These are phyloP conservation scores for Abortiporus biennis DNA, from an alignment of 1,284 basidiomycete species.

Conservation along the genomic window DNA sequence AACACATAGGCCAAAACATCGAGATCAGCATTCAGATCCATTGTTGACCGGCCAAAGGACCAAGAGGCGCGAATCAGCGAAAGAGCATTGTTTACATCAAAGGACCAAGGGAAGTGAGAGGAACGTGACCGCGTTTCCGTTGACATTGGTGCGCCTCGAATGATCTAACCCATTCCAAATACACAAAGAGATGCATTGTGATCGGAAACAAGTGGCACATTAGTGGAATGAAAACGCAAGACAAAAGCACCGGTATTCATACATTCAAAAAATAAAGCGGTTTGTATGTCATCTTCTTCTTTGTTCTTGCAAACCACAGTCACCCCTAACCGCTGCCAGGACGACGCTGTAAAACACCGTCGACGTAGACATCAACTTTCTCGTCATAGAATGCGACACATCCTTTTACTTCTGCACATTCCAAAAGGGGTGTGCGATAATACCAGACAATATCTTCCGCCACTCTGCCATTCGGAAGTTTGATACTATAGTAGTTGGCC, in stretches of 20 bases:
- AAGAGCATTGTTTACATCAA: too few relatives aligned
- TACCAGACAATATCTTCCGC: slow-evolving; percentile 55
- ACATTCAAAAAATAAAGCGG: not conserved
- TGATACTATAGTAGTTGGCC: slow-evolving; percentile 52
- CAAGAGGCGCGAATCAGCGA: too few relatives aligned
- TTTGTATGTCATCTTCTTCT: not conserved
- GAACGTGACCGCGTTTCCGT: too few relatives aligned
- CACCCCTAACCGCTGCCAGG: too few relatives aligned
- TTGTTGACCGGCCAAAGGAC: too few relatives aligned
- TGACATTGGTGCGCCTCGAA: too few relatives aligned
- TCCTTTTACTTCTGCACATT: slow-evolving; percentile 46
- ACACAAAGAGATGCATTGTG: too few relatives aligned
- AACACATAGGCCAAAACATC: too few relatives aligned
- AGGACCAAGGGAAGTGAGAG: too few relatives aligned
- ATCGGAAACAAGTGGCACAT: not conserved
- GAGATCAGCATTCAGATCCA: too few relatives aligned
- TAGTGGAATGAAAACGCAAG: not conserved
- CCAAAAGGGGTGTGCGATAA: slow-evolving; percentile 46
- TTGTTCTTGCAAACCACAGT: not conserved
- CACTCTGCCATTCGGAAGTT: slow-evolving; percentile 36
- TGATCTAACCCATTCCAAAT: too few relatives aligned
- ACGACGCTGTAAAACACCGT: slow-evolving; percentile 41
- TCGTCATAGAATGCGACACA: slow-evolving; percentile 60
- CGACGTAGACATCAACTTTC: slow-evolving; percentile 60
- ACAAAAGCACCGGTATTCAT: not conserved